Evolutionary conservation across 2,329 filamentous ascomycete species (phyloP), one percentile per base, ranked within the genome.

Genomic region (Penicillium frequentans): DNA sequence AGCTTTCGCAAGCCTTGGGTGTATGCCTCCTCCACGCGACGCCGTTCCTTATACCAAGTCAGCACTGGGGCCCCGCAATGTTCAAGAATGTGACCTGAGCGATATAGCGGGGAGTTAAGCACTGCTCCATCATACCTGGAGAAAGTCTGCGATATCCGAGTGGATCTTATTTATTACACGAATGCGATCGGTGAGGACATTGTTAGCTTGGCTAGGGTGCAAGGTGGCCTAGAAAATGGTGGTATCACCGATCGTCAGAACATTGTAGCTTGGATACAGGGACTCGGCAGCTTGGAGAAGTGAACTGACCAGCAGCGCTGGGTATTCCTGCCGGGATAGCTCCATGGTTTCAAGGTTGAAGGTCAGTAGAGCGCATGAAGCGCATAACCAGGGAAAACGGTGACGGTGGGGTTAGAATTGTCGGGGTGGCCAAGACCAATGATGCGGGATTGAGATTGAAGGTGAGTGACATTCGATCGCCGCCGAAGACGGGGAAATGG

Each of bases 91-190:
- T 55, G 59, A 46, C 39, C 43, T 14, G 14, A 9, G 49, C 50
- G 24, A 37, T 47, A 23, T 39, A 45, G 33, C 46, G 50, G 43
- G 49, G 31, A 46, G 24, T n/a, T 44, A 35, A 13, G 48, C 50
- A 37, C 35, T 54, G 26, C 8, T 31, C 60, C 51, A 54, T 64
- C 77, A 76, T 86, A 96, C 93, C 88, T 93, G 90, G 61, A 99
- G 84, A 91, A 93, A 99, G 78, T 98, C 93, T 74, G 93, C 93
- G 70, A 99, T 91, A 73, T 97, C 91, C 66, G 82, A 78, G 76
- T 99, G 97, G 78, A 96, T 80, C 75, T 88, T 91, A 68, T 84
- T 85, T 72, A 98, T 93, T 76, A 91, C 86, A 76, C 90, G 90
- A 67, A 98, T 85, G 70, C 95, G 90, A 67, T 97, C 93, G 75